Evolutionary conservation across 1,139 yeast species (phyloP).

Genomic region (Saccharomyces pastorianus): DNA sequence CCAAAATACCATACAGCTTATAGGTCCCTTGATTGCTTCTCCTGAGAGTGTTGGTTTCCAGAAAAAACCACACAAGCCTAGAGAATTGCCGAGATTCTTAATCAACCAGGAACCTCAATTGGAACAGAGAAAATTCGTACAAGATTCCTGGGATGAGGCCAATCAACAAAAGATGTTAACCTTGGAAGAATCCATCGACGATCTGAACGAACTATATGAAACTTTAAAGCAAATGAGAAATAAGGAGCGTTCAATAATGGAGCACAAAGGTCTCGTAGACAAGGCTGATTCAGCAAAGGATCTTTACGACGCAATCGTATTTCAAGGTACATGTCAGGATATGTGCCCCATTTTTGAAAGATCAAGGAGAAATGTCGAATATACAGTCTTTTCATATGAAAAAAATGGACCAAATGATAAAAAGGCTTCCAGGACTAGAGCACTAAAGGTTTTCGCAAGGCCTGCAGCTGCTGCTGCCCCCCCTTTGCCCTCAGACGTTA

Average conservation of each 20-base stretch:
- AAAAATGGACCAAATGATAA: slow-evolving; percentile 51
- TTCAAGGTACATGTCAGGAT: slow-evolving; percentile 80
- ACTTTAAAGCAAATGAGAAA: slow-evolving; percentile 68
- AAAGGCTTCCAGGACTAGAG: slow-evolving; percentile 53
- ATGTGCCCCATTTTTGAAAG: slow-evolving; percentile 96
- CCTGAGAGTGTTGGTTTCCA: slow-evolving; percentile 21
- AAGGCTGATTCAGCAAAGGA: slow-evolving; percentile 77
- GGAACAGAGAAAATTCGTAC: slow-evolving; percentile 23
- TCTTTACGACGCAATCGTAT: slow-evolving; percentile 75
- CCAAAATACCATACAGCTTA: neutral
- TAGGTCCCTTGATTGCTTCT: slow-evolving; percentile 10
- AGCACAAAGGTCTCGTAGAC: slow-evolving; percentile 73
- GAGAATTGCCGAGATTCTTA: slow-evolving; percentile 33
- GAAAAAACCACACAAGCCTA: slow-evolving; percentile 11
- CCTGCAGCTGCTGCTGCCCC: slow-evolving; percentile 99
- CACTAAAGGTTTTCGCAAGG: slow-evolving; percentile 88
- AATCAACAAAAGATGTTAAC: slow-evolving; percentile 44
- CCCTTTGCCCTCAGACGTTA: slow-evolving; percentile 91
- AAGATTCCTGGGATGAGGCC: slow-evolving; percentile 47
- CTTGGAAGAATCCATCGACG: slow-evolving; percentile 38
- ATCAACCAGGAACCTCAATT: slow-evolving; percentile 33
- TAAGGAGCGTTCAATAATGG: slow-evolving; percentile 73
- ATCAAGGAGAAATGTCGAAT: slow-evolving; percentile 78
- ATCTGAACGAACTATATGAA: slow-evolving; percentile 44
- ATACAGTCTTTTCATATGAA: slow-evolving; percentile 76